Evolutionary conservation across 768 basidiomycete genomes (phyloP).

Genomic region (Pisolithus sp.): DNA sequence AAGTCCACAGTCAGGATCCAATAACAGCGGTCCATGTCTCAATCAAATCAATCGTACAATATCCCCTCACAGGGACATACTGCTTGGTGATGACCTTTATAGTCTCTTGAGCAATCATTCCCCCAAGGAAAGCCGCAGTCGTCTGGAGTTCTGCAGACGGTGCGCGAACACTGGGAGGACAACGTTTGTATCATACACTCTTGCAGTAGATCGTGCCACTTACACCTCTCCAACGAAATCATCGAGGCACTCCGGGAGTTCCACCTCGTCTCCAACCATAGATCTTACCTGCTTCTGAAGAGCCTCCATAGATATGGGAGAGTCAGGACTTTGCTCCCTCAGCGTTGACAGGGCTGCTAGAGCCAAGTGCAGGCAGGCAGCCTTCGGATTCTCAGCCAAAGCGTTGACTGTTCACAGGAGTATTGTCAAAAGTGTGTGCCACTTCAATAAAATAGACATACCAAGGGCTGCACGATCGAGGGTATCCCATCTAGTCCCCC

Average conservation of each 20-base stretch:
- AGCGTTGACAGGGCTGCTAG: slow-evolving; percentile 51
- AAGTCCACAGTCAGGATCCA: slow-evolving; percentile 12
- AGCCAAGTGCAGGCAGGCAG: slow-evolving; percentile 64
- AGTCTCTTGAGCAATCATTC: slow-evolving; percentile 89
- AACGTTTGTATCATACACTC: neutral
- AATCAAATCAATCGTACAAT: slow-evolving; percentile 78
- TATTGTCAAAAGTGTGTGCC: neutral
- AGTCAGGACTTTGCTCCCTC: slow-evolving; percentile 22
- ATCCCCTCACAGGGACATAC: slow-evolving; percentile 85
- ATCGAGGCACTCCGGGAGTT: slow-evolving; percentile 50
- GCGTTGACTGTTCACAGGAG: slow-evolving; percentile 32
- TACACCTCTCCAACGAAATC: slow-evolving; percentile 76
- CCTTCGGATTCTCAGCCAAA: slow-evolving; percentile 40
- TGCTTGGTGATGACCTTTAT: slow-evolving; percentile 97
- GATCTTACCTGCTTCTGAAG: slow-evolving; percentile 46
- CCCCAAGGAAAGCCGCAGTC: slow-evolving; percentile 89
- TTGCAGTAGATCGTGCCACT: slow-evolving; percentile 23
- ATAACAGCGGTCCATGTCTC: slow-evolving; percentile 69
- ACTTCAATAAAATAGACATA: slow-evolving; percentile 18
- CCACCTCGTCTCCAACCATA: slow-evolving; percentile 42
- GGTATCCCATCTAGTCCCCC: slow-evolving; percentile 56
- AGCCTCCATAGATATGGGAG: slow-evolving; percentile 41
- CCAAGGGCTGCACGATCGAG: slow-evolving; percentile 48
- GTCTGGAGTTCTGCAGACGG: slow-evolving; percentile 87
- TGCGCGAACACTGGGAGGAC: slow-evolving; percentile 54